Percentiles rank a stretch among this genome's conserved stretches.
Conservation (phyloP, 208 protist species). For the Trypanosoma vivax region DNA sequence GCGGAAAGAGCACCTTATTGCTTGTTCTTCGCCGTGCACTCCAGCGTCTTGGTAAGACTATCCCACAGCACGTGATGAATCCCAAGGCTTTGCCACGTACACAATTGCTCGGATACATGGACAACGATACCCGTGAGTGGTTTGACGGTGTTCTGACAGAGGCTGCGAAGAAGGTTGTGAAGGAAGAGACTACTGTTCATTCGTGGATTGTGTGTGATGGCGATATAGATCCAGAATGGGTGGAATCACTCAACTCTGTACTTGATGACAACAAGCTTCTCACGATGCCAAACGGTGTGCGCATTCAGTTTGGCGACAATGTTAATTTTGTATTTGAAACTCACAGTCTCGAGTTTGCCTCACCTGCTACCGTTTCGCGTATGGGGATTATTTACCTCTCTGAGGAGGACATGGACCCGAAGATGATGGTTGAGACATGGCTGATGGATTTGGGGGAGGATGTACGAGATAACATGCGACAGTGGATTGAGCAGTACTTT, state of each 20-base stretch:
- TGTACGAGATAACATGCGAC: constrained; percentile 36
- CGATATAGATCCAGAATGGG: constrained; percentile 98
- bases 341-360: constrained; percentile 96
- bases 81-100: constrained; percentile 95
- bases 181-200: constrained; percentile 80
- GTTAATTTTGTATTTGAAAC: constrained; percentile 99
- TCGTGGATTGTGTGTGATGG: constrained; percentile 98
- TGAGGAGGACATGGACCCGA: constrained; percentile 93
- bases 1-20: constrained; percentile 95
- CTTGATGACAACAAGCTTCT: constrained; percentile 97
- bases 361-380: constrained; percentile 94
- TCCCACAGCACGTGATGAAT: constrained; percentile 95
- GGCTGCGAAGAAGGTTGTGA: constrained; percentile 89
- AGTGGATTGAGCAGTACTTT: constrained; percentile 93
- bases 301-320: constrained; percentile 97
- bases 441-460: constrained; percentile 81
- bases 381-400: constrained; percentile 98
- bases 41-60: constrained; percentile 64
- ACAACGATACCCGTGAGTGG: constrained; percentile 98
- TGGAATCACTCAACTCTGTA: constrained; percentile 99
- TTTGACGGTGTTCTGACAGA: constrained; percentile 97
- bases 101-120: constrained; percentile 96
- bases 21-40: constrained; percentile 86
- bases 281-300: constrained; percentile 97
- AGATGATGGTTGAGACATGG: constrained; percentile 91